phyloP scores from a whole-genome alignment of 331 rosid species.

The Stylosanthes scabra region DNA sequence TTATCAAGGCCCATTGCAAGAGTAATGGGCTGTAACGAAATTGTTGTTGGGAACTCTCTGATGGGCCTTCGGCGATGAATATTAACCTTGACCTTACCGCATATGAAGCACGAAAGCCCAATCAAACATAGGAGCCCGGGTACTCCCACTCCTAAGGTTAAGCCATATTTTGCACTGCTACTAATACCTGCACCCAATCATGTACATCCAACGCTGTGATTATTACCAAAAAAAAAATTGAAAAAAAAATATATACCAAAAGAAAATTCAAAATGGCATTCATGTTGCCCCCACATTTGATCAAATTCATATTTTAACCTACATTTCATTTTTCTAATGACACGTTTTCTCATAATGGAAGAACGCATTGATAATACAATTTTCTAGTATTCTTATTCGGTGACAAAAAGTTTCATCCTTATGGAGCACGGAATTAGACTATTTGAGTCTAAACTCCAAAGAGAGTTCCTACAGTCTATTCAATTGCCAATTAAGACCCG shows the following conservation, averaged over 20 bases:
- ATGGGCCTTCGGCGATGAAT: not conserved
- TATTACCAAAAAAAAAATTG: not conserved
- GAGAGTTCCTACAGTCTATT: not conserved
- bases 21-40: conserved; percentile 1
- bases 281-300: not conserved
- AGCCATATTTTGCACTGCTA: conserved; percentile 55
- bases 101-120: conserved; percentile 40
- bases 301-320: not conserved
- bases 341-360: not conserved
- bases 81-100: conserved; percentile 2
- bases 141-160: conserved; percentile 57
- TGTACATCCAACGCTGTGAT: not conserved
- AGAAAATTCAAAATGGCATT: too few species aligned
- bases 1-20: conserved; percentile 54
- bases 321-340: not conserved
- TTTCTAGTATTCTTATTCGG: not conserved
- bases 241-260: not conserved
- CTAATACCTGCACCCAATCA: conserved; percentile 49
- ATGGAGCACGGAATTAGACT: not conserved
- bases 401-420: not conserved
- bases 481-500: not conserved
- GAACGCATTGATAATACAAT: not conserved
- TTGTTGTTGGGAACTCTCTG: conserved; percentile 9
- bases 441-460: not conserved
- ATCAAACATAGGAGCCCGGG: conserved; percentile 58